Percentiles rank a stretch among this genome's conserved stretches.
phyloP scores from a whole-genome alignment of 1,139 yeast genomes.

The Taphrina sp. region DNA sequence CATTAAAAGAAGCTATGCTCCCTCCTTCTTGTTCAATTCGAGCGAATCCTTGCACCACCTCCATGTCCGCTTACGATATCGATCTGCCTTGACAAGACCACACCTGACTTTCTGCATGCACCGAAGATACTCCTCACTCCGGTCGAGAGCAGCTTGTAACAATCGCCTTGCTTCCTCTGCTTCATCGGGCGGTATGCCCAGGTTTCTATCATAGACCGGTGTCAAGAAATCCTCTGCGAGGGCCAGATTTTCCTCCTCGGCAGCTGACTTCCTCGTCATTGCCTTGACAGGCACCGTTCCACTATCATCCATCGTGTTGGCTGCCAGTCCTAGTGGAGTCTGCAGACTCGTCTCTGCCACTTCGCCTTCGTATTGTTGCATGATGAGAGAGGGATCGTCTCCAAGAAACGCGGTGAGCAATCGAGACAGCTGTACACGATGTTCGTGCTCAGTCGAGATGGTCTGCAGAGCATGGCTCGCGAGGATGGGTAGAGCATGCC shows the following conservation, averaged over 20 bases:
- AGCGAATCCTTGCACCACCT: conserved; percentile 31
- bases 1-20: too few relatives aligned
- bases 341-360: conserved; percentile 12
- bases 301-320: conserved; percentile 1
- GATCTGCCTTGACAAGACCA: conserved; percentile 32
- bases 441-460: conserved; percentile 30
- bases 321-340: conserved; percentile 1
- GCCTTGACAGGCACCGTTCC: conserved; percentile 16
- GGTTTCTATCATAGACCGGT: conserved; percentile 20
- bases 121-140: conserved; percentile 33
- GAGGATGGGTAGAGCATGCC: conserved; percentile 23
- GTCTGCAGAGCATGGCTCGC: conserved; percentile 31
- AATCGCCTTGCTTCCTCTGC: conserved; percentile 31
- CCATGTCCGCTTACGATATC: conserved; percentile 19
- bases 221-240: conserved; percentile 17
- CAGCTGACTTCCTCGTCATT: conserved; percentile 17
- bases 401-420: conserved; percentile 31
- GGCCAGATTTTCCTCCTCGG: conserved; percentile 14
- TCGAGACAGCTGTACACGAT: conserved; percentile 25
- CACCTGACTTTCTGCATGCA: conserved; percentile 30
- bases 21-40: conserved; percentile 1
- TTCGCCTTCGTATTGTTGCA: conserved; percentile 19
- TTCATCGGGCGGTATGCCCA: conserved; percentile 30
- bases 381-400: conserved; percentile 28
- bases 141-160: conserved; percentile 33